Base-by-base conservation (phyloP, 768 basidiomycete genomes). In the Tephrocybe sp. region DNA sequence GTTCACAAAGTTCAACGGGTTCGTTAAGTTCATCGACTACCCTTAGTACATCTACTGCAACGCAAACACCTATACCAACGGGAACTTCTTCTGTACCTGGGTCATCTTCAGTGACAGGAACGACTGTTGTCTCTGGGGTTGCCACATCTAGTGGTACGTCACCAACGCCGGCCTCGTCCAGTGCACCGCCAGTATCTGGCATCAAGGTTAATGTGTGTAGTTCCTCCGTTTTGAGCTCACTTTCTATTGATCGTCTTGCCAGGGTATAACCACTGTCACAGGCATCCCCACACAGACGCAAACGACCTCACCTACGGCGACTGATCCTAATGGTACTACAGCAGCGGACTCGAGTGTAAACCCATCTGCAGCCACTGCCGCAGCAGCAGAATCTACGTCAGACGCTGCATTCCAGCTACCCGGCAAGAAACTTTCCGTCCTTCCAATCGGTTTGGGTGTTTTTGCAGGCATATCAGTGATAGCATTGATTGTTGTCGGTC, bases 381-480 rank as follows among this genome's bases (percentile, higher is more conserved):
- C 67, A 24, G 67, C 70, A 36, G 64, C 66, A 9, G 57, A 65
- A 31, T 58, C 69, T 12, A 44, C 69, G 6, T 56, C 72, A 1
- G 43, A 71, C 11, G 66, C 69, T 10, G 64, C 75, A 3, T 88
- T 89, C 64, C 57, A 69, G 24, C 68, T 91, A 30, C 91, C 91
- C 10, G 91, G 91, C 18, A 86, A 81, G 69, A 74, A 76, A 49
- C 58, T 92, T 15, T 77, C 80, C 34, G 90, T 92, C 3, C 73
- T 91, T 27, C 91, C 91, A 0, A 83, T 93, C 55, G 91, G 91
- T 55, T 75, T 93, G 36, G 88, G 86, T 44, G 78, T 94, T 9
- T 92, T 88, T 61, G 88, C 85, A 39, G 91, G 90, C 54, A 85
- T 95, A 51, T 89, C 89, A 24, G 86, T 86, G 7, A 85, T 94